These are phyloP conservation scores for Penstemon davidsonii DNA, from an alignment of 257 asterid genomes.

Conservation along the genomic window DNA sequence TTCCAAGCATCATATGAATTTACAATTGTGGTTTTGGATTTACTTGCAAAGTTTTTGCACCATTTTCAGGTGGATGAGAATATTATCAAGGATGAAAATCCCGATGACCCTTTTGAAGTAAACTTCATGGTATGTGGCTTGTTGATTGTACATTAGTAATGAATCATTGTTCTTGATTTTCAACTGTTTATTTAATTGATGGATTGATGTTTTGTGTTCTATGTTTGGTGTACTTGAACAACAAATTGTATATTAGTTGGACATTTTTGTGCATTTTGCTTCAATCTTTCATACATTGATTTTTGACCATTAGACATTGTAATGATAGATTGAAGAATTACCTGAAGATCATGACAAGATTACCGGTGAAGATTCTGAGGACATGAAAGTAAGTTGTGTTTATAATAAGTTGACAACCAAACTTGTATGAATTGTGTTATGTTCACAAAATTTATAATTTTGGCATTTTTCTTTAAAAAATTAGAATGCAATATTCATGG, in stretches of 20 bases:
- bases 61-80: conserved; percentile 48
- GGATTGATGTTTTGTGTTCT: neutral
- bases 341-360: conserved; percentile 38
- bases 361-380: conserved; percentile 43
- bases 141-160: conserved; percentile 1
- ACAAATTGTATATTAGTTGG: neutral
- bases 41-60: conserved; percentile 1
- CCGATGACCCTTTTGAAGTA: conserved; percentile 51
- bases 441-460: neutral
- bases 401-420: neutral
- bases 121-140: conserved; percentile 55
- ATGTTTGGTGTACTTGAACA: neutral
- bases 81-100: conserved; percentile 35
- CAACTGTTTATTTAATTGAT: neutral
- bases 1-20: neutral
- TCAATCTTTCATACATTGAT: neutral
- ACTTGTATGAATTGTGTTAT: neutral
- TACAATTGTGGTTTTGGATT: conserved; percentile 12
- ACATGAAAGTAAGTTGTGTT: conserved; percentile 44
- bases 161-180: neutral
- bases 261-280: neutral
- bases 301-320: conserved; percentile 7
- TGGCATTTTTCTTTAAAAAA: neutral
- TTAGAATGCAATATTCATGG: neutral
- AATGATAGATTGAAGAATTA: conserved; percentile 73